A percentile compares a stretch with the other conserved stretches of the same genome.
Evolutionary conservation across 345 rosid genomes (phyloP).

Genomic region (Lenwebbia sp.): DNA sequence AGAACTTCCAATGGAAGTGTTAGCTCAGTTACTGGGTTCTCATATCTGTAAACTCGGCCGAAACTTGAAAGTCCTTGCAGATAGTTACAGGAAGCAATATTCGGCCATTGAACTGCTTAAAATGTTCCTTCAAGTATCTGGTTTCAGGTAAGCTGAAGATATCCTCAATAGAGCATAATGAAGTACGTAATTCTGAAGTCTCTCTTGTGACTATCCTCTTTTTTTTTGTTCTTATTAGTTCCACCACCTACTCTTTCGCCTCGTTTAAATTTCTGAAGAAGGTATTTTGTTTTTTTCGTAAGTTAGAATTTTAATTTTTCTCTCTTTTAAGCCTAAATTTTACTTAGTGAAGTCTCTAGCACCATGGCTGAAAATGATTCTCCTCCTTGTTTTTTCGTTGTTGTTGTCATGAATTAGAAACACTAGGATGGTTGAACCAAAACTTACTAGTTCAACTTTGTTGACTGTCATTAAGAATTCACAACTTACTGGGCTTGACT

Average conservation of each 20-base stretch:
- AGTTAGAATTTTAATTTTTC: neutral
- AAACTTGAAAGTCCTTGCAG: slow-evolving; percentile 61
- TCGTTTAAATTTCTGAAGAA: neutral
- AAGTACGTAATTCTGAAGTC: neutral
- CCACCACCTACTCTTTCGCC: neutral
- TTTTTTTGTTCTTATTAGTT: neutral
- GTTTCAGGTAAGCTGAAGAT: slow-evolving; percentile 39
- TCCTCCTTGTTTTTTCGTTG: neutral
- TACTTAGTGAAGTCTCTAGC: neutral
- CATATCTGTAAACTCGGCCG: slow-evolving; percentile 68
- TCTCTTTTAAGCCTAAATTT: neutral
- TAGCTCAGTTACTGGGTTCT: slow-evolving; percentile 59
- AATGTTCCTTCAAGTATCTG: slow-evolving; percentile 76
- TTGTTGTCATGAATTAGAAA: neutral
- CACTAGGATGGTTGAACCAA: neutral
- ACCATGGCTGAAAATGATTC: neutral
- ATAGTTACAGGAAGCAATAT: slow-evolving; percentile 77
- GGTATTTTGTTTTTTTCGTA: neutral
- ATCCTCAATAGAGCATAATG: neutral
- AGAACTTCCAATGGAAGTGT: slow-evolving; percentile 70
- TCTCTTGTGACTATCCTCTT: neutral
- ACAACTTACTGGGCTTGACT: neutral
- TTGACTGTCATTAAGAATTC: neutral
- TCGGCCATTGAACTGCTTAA: slow-evolving; percentile 71
- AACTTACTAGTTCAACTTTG: neutral